These are phyloP conservation scores for Saccharomycopsis hybrid DNA, from an alignment of 1,139 yeast species.

Conservation along the genomic window DNA sequence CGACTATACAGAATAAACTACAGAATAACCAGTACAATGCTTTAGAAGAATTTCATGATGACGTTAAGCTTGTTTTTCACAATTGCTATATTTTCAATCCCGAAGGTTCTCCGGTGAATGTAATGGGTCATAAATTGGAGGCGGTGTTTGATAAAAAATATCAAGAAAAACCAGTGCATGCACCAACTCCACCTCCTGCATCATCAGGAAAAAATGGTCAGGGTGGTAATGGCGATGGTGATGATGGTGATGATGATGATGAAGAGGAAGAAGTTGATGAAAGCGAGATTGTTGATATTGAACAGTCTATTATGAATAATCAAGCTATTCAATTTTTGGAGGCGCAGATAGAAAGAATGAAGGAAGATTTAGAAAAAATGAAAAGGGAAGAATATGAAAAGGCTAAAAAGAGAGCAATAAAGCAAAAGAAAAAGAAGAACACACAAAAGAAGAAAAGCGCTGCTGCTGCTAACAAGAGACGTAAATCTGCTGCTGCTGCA, in stretches of 20 bases:
- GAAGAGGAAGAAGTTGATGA: conserved; percentile 41
- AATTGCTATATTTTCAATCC: conserved; percentile 94
- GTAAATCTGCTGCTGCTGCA: conserved; percentile 24
- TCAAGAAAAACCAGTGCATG: conserved; percentile 82
- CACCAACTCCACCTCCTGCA: conserved; percentile 48
- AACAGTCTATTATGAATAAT: conserved; percentile 65
- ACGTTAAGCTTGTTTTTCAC: conserved; percentile 72
- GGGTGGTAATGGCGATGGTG: conserved; percentile 30
- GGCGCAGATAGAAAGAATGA: conserved; percentile 80
- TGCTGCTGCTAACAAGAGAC: conserved; percentile 24
- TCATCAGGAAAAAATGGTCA: conserved; percentile 21
- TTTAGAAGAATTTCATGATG: conserved; percentile 81
- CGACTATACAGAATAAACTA: conserved; percentile 75
- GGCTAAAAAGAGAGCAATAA: conserved; percentile 24
- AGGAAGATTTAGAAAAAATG: conserved; percentile 73
- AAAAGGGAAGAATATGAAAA: conserved; percentile 65
- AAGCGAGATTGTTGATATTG: conserved; percentile 62
- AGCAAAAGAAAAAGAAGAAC: conserved; percentile 31
- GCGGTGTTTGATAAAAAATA: conserved; percentile 81
- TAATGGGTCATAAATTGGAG: conserved; percentile 91
- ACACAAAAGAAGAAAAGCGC: conserved; percentile 25
- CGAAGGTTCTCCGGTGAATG: conserved; percentile 89
- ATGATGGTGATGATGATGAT: conserved; percentile 41
- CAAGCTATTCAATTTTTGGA: conserved; percentile 89
- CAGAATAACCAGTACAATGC: conserved; percentile 83